Percentiles rank a stretch among this genome's conserved stretches.
phyloP scores from a whole-genome alignment of 306 rosid species.

The Geum urbanum region DNA sequence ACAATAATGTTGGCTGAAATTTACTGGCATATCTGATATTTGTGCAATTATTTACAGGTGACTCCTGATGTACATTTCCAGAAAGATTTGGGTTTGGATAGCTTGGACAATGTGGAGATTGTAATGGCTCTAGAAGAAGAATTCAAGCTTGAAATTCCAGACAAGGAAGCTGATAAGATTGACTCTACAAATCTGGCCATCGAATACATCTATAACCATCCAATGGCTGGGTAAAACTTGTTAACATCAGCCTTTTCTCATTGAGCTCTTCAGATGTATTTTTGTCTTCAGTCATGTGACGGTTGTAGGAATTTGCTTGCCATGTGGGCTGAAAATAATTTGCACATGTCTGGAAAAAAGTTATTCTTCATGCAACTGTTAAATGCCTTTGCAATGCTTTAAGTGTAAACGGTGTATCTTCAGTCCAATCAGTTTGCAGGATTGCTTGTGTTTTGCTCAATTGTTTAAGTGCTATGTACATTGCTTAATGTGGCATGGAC shows the following conservation, averaged over 20 bases:
- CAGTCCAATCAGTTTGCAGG: neutral
- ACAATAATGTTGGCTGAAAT: neutral
- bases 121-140: slow-evolving; percentile 97
- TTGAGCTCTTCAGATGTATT: slow-evolving; percentile 13
- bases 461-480: neutral
- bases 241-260: neutral
- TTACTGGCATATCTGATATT: slow-evolving; percentile 15
- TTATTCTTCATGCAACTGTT: slow-evolving; percentile 26
- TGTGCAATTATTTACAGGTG: slow-evolving; percentile 46
- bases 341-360: slow-evolving; percentile 33
- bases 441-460: slow-evolving; percentile 7
- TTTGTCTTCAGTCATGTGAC: slow-evolving; percentile 20
- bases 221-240: slow-evolving; percentile 62
- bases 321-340: slow-evolving; percentile 45
- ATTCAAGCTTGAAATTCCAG: slow-evolving; percentile 96
- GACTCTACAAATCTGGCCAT: slow-evolving; percentile 77
- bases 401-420: neutral
- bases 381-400: slow-evolving; percentile 1
- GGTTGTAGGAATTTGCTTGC: slow-evolving; percentile 29
- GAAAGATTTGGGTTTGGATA: slow-evolving; percentile 91
- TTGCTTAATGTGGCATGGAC: neutral
- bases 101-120: slow-evolving; percentile 96
- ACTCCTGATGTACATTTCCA: slow-evolving; percentile 75
- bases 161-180: slow-evolving; percentile 85
- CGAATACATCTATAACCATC: slow-evolving; percentile 85